phyloP scores from a whole-genome alignment of 2,329 filamentous ascomycete species.

The Ascochyta koolunga region DNA sequence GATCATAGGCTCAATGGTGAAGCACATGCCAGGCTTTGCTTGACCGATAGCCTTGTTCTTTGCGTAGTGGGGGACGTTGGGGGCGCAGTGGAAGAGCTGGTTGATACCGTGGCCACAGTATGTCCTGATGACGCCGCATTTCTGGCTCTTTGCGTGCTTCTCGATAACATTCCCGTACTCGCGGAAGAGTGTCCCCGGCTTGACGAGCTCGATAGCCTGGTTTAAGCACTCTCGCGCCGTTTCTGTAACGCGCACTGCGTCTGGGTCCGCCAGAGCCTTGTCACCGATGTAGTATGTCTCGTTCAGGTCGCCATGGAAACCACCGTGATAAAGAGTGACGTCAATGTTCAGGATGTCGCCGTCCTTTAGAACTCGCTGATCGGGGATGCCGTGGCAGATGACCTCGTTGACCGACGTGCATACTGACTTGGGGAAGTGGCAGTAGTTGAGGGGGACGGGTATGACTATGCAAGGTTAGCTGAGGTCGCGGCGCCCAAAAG shows the following conservation, averaged over 20 bases:
- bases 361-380: constrained; percentile 83
- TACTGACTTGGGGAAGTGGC: constrained; percentile 95
- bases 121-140: constrained; percentile 90
- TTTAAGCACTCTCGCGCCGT: constrained; percentile 86
- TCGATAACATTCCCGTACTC: constrained; percentile 96
- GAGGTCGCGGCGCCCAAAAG: not conserved
- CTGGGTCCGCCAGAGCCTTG: constrained; percentile 80
- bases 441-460: constrained; percentile 94
- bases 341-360: constrained; percentile 98
- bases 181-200: constrained; percentile 89
- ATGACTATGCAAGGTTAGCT: constrained; percentile 67
- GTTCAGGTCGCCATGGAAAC: constrained; percentile 95
- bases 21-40: constrained; percentile 96
- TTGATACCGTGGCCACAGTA: constrained; percentile 98
- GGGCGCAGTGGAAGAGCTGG: constrained; percentile 88
- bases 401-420: constrained; percentile 97
- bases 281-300: constrained; percentile 98
- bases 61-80: constrained; percentile 94
- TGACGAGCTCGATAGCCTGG: constrained; percentile 88
- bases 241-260: constrained; percentile 89
- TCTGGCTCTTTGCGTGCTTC: constrained; percentile 83
- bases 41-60: constrained; percentile 97
- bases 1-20: constrained; percentile 99
- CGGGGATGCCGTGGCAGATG: constrained; percentile 98
- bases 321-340: constrained; percentile 89